Evolutionary conservation across 495 filamentous ascomycete genomes (phyloP), one percentile per base, ranked within the genome.

Genomic region (Zalerion maritima): DNA sequence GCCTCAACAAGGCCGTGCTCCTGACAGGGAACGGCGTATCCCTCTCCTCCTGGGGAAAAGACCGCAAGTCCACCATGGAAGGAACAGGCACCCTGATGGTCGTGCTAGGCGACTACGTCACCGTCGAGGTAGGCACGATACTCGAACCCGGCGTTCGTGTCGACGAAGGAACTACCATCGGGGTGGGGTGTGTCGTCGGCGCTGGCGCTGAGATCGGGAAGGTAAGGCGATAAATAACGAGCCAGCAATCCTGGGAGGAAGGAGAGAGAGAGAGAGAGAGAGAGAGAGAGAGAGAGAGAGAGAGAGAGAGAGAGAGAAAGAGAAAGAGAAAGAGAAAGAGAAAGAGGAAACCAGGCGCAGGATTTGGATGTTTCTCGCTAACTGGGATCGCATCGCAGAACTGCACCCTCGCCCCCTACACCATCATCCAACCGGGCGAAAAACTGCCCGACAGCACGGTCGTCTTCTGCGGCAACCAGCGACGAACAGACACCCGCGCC

Each of bases 401-500:
- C 61, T 61, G 64, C 48, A 57, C 64, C 35, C 31, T 62, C 34
- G 49, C 67, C 33, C 53, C 67, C 2, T 44, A 58, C 26, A 61
- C 49, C 25, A 47, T 52, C n/a, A 56, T 84, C 14, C 47, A 44
- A 1, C 54, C 64, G 1, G 60, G 60, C 7, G 71, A 73, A 29
- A 45, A 57, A 11, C 21, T 84, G 2, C 64, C 68, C 0, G 78
- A 81, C 36, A 69, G 61, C 35, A 80, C 73, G 0, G 73, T 82
- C 5, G 44, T 82, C 6, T 80, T 69, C 43, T 73, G 74, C 0
- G 61, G 64, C 26, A 66, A 64, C 11, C 46, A 64, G 41, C 50
- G 72, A 33, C 55, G 77, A 28, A 37, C 58, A 6, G 73, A 81
- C 38, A 56, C 42, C 31, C 63, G 66, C 14, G 67, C 66, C 14